phyloP scores from a whole-genome alignment of 352 stramenopile species.

The Phytophthora constricta region DNA sequence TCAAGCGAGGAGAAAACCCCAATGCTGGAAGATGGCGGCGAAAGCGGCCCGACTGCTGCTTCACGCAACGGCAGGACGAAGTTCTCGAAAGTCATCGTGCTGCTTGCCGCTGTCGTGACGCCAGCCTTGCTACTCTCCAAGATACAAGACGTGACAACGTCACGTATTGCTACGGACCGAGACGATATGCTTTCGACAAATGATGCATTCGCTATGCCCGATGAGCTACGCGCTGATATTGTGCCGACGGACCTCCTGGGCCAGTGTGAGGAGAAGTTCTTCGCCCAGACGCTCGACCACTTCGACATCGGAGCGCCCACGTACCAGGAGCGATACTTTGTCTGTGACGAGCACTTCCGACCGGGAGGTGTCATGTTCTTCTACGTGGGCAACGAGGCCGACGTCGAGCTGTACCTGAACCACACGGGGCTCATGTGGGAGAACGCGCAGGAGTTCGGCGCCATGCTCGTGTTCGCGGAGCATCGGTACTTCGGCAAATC shows the following conservation, averaged over 20 bases:
- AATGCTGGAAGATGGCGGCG: slow-evolving; percentile 1
- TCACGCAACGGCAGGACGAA: not conserved
- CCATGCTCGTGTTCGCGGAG: slow-evolving; percentile 96
- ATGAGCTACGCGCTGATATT: slow-evolving; percentile 54
- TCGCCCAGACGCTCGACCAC: slow-evolving; percentile 81
- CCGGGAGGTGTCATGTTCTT: slow-evolving; percentile 90
- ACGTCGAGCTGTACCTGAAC: slow-evolving; percentile 96
- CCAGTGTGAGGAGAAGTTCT: slow-evolving; percentile 76
- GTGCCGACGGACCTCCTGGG: slow-evolving; percentile 48
- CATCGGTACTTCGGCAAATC: slow-evolving; percentile 97
- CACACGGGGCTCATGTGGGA: slow-evolving; percentile 97
- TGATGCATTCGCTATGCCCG: slow-evolving; percentile 63
- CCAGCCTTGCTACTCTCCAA: not conserved
- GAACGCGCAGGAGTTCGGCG: slow-evolving; percentile 90
- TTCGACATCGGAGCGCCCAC: slow-evolving; percentile 63
- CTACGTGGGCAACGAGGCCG: slow-evolving; percentile 96
- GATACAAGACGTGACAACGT: not conserved
- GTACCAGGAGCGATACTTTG: slow-evolving; percentile 91
- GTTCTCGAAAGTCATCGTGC: not conserved
- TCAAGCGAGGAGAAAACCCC: slow-evolving; percentile 11
- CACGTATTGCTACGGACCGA: not conserved
- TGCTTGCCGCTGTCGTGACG: not conserved
- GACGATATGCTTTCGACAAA: not conserved
- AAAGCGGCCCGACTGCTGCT: not conserved
- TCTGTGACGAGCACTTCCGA: slow-evolving; percentile 78